phyloP scores from a whole-genome alignment of 116 monocot species.

The Iris pallida region DNA sequence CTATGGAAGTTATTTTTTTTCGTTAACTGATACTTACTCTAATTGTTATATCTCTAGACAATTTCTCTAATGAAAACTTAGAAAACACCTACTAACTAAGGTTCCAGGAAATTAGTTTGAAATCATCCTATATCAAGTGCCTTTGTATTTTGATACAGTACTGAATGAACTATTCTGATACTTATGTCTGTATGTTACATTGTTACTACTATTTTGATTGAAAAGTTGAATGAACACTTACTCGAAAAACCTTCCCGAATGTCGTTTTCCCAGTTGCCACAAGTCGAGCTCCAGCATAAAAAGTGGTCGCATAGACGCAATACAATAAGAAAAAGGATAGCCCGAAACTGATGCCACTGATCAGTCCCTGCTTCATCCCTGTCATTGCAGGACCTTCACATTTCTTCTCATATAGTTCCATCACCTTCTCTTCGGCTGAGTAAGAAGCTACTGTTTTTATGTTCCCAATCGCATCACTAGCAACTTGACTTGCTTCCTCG shows the following conservation, averaged over 20 bases:
- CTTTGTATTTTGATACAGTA: too few species aligned
- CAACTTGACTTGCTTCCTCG: constrained; percentile 13
- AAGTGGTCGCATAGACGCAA: constrained; percentile 10
- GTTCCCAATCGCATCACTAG: background rate
- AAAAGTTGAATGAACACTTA: background rate
- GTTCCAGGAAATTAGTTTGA: too few species aligned
- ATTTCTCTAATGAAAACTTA: too few species aligned
- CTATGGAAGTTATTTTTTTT: too few species aligned
- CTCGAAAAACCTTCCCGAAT: constrained; percentile 6
- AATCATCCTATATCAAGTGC: too few species aligned
- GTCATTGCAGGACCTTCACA: constrained; percentile 9
- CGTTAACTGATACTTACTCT: too few species aligned
- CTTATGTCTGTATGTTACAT: too few species aligned
- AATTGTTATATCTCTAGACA: too few species aligned
- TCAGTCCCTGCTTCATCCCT: constrained; percentile 17
- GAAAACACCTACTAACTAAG: too few species aligned
- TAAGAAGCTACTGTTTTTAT: constrained; percentile 9
- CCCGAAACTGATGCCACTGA: constrained; percentile 17
- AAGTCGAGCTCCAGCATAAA: constrained; percentile 19
- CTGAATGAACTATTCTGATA: too few species aligned
- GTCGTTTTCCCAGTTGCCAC: constrained; percentile 1
- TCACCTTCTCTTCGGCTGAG: constrained; percentile 16
- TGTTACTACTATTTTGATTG: background rate
- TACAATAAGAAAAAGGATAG: constrained; percentile 11
- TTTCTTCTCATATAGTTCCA: constrained; percentile 15